These are phyloP conservation scores for Starmerella riodocensis DNA, from an alignment of 805 yeast species.

Conservation along the genomic window DNA sequence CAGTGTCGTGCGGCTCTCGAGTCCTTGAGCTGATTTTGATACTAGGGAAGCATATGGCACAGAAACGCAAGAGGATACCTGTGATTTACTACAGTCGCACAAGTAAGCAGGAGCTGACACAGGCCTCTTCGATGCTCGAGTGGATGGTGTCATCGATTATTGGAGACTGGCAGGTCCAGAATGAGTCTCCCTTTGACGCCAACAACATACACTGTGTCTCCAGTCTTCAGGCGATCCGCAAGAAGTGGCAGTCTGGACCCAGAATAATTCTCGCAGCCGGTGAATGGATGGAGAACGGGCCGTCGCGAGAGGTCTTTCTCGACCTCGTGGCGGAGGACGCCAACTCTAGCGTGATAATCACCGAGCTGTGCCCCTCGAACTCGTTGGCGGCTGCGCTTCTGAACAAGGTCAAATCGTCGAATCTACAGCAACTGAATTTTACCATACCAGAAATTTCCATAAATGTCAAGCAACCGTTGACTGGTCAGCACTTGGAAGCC, in stretches of 20 bases:
- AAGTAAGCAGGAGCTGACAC: conserved; percentile 62
- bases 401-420: conserved; percentile 20
- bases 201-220: conserved; percentile 45
- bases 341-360: conserved; percentile 56
- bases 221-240: conserved; percentile 25
- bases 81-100: conserved; percentile 64
- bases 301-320: conserved; percentile 32
- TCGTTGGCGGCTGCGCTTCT: conserved; percentile 41
- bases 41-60: conserved; percentile 50
- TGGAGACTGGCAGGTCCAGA: conserved; percentile 67
- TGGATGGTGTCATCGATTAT: conserved; percentile 90
- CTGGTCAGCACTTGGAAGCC: conserved; percentile 27
- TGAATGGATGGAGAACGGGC: conserved; percentile 48
- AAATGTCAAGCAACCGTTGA: conserved; percentile 23
- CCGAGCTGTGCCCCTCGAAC: conserved; percentile 44
- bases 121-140: conserved; percentile 81
- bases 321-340: conserved; percentile 44
- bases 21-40: conserved; percentile 65
- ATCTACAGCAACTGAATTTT: conserved; percentile 9
- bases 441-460: conserved; percentile 9
- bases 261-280: conserved; percentile 73
- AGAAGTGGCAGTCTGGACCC: conserved; percentile 30
- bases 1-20: conserved; percentile 69
- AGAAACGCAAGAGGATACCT: conserved; percentile 36
- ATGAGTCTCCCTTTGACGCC: conserved; percentile 68